Conservation (phyloP, 1,284 basidiomycete genomes). For the Pulveroboletus ridleyi region DNA sequence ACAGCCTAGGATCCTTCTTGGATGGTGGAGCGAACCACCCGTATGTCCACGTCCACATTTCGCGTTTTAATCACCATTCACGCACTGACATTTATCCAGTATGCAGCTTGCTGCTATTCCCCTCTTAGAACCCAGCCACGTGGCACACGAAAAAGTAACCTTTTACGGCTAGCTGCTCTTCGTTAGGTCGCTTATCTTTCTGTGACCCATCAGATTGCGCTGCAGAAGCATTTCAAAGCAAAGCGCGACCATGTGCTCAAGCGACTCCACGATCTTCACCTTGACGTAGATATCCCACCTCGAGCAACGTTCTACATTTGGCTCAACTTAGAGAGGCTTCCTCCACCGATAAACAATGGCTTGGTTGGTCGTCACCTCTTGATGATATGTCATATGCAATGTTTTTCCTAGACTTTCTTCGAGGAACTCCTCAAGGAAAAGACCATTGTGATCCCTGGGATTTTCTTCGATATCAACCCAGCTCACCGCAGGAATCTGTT, state of each 20-base stretch:
- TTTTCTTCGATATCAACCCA: constrained; percentile 93
- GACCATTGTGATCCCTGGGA: constrained; percentile 89
- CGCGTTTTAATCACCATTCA: background rate
- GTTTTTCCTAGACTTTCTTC: constrained; percentile 79
- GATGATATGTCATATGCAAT: constrained; percentile 6
- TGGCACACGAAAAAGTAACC: constrained; percentile 71
- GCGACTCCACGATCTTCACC: constrained; percentile 79
- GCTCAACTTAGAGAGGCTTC: constrained; percentile 83
- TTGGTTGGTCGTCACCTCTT: constrained; percentile 54
- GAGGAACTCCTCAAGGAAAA: constrained; percentile 93
- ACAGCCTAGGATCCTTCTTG: constrained; percentile 72
- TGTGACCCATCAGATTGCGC: constrained; percentile 54
- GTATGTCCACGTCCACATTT: constrained; percentile 47
- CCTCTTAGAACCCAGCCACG: constrained; percentile 75
- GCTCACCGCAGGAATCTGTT: constrained; percentile 87
- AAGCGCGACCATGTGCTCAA: constrained; percentile 91
- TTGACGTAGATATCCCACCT: constrained; percentile 80
- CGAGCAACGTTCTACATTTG: constrained; percentile 91
- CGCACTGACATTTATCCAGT: constrained; percentile 42
- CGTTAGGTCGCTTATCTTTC: constrained; percentile 10
- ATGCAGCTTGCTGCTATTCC: constrained; percentile 88
- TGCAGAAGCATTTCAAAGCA: constrained; percentile 89
- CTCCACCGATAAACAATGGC: constrained; percentile 87
- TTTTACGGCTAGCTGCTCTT: background rate
- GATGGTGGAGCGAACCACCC: constrained; percentile 92